These are phyloP conservation scores for Eudorina sp. DNA, from an alignment of 139 green algal genomes.

Conservation along the genomic window DNA sequence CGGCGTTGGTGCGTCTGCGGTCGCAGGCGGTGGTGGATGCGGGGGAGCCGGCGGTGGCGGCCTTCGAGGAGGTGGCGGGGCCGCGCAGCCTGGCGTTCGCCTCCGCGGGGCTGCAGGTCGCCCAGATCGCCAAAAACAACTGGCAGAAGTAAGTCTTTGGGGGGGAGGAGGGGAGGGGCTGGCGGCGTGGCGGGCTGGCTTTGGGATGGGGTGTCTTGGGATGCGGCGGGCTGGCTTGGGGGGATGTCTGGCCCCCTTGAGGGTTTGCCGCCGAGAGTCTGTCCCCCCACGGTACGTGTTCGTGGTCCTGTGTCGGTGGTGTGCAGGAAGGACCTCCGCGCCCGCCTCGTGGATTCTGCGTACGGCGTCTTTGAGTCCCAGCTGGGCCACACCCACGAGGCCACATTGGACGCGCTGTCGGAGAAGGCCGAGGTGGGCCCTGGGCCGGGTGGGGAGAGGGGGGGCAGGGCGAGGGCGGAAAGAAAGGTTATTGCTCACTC, in stretches of 20 bases:
- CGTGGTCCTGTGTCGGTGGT: too few species aligned
- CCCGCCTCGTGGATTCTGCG: background rate
- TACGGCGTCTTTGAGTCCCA: background rate
- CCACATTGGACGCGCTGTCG: background rate
- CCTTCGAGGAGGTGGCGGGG: background rate
- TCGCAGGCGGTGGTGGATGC: background rate
- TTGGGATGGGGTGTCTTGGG: too few species aligned
- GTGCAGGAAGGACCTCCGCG: background rate
- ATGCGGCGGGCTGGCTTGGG: too few species aligned
- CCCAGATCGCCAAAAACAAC: background rate
- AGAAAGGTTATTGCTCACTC: too few species aligned
- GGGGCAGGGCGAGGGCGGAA: too few species aligned
- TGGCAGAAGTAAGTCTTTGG: background rate
- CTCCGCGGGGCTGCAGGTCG: background rate
- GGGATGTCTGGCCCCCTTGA: too few species aligned
- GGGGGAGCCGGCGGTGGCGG: background rate
- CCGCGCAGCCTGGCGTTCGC: background rate
- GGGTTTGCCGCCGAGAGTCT: too few species aligned
- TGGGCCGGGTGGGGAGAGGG: too few species aligned
- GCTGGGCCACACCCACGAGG: background rate
- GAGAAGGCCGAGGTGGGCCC: slow-evolving; percentile 23
- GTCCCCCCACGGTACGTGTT: too few species aligned
- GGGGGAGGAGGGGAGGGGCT: background rate
- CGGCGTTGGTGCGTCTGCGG: background rate
- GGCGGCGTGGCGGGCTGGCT: too few species aligned